Evolutionary conservation across 495 filamentous ascomycete genomes (phyloP).

Genomic region (Podospora sp.): DNA sequence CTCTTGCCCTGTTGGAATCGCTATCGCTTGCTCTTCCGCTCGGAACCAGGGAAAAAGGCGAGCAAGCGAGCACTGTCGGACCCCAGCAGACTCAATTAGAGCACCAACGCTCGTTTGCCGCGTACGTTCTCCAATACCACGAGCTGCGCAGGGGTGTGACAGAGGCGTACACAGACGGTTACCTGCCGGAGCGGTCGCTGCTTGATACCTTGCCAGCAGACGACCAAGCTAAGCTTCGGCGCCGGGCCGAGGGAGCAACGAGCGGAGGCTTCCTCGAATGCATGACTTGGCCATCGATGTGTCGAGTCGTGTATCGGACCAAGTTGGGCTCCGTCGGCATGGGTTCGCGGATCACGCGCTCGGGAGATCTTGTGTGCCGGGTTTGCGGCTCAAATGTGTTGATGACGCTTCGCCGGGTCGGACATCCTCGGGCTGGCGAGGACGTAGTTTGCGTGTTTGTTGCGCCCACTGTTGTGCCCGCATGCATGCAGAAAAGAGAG

Average conservation of each 20-base stretch:
- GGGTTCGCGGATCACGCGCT: constrained; percentile 23
- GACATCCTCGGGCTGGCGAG: neutral
- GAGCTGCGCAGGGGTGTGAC: constrained; percentile 1
- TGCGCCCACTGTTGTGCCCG: constrained; percentile 23
- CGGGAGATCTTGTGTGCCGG: constrained; percentile 27
- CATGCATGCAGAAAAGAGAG: constrained; percentile 18
- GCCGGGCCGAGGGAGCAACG: constrained; percentile 21
- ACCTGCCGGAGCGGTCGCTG: constrained; percentile 15
- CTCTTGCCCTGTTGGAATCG: constrained; percentile 19
- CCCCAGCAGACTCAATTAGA: constrained; percentile 16
- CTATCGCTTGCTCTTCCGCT: constrained; percentile 23
- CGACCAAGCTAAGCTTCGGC: constrained; percentile 14
- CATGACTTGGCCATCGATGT: constrained; percentile 31
- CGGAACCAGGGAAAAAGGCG: constrained; percentile 17
- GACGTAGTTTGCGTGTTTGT: constrained; percentile 19
- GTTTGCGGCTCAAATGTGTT: constrained; percentile 18
- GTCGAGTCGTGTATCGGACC: constrained; percentile 27
- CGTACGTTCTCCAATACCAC: constrained; percentile 26
- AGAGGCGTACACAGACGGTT: neutral
- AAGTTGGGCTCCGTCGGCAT: constrained; percentile 20
- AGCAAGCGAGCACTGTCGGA: constrained; percentile 12
- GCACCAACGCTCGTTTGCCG: constrained; percentile 23
- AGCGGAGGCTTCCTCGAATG: constrained; percentile 23
- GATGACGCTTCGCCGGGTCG: constrained; percentile 20
- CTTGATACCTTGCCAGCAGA: constrained; percentile 20